A percentile compares a stretch with the other conserved stretches of the same genome.
Evolutionary conservation across 2,329 filamentous ascomycete species (phyloP).

Genomic region (Coniochaeta prunicola): DNA sequence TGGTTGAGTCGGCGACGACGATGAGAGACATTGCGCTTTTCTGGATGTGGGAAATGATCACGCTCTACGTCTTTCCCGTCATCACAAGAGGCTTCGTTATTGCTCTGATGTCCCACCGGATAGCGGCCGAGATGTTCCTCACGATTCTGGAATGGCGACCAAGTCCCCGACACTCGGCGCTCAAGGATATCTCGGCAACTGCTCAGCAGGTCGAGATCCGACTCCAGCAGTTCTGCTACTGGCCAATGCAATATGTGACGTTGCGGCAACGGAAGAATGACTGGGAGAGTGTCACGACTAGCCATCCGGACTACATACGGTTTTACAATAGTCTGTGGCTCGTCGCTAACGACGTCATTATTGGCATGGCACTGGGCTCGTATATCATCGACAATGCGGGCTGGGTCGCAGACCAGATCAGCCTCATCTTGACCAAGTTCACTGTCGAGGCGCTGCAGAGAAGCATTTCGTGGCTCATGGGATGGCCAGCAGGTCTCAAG

Average conservation of each 20-base stretch:
- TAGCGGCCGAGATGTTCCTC: slow-evolving; percentile 73
- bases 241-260: slow-evolving; percentile 94
- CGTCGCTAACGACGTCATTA: slow-evolving; percentile 97
- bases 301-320: slow-evolving; percentile 94
- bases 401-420: slow-evolving; percentile 76
- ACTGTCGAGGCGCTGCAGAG: slow-evolving; percentile 81
- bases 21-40: slow-evolving; percentile 69
- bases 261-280: slow-evolving; percentile 82
- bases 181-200: slow-evolving; percentile 94
- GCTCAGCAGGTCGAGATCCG: slow-evolving; percentile 97
- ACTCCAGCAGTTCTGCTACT: slow-evolving; percentile 96
- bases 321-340: slow-evolving; percentile 99
- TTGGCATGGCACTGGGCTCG: slow-evolving; percentile 90
- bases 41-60: slow-evolving; percentile 63
- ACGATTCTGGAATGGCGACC: slow-evolving; percentile 77
- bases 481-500: slow-evolving; percentile 89
- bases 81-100: slow-evolving; percentile 68
- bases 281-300: slow-evolving; percentile 93
- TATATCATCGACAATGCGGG: slow-evolving; percentile 94
- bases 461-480: slow-evolving; percentile 94
- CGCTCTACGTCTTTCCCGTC: slow-evolving; percentile 71
- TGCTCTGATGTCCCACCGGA: slow-evolving; percentile 69
- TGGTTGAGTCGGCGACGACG: slow-evolving; percentile 87
- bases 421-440: slow-evolving; percentile 67
- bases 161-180: slow-evolving; percentile 68